Base-by-base conservation (phyloP, 371 early-diverging fungal genomes). In the Mortierella sp. region DNA sequence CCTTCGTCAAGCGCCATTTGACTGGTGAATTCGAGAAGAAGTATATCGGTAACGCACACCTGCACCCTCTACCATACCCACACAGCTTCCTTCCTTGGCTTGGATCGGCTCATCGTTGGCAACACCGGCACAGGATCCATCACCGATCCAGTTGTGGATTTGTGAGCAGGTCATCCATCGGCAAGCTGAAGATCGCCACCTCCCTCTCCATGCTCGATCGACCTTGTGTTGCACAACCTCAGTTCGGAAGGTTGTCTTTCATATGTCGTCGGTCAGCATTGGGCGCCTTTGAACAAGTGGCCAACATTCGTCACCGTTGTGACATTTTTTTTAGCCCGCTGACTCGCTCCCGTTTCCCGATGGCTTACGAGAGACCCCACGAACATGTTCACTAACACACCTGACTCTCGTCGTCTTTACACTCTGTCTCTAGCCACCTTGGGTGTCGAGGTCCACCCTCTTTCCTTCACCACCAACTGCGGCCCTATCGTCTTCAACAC, bases 11-110 rank as follows among this genome's bases (percentile, higher is more conserved):
- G 90, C 98, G 99, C 80, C 98, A 99, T 81, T 90, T 97, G 85
- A 96, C 98, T 72, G 99, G 99, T 79, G 99, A 97, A 87, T 99
- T 99, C 81, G 99, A 98, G 85, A 98, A 98, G 94, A 96, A 95
- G 85, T 99, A 99, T 84, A 91, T 98, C 72, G 98, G 98, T 97
- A 91, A 78, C 90, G 83, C 68, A 47, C 27, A 31, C 29, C 29
- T 34, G 39, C 27, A 27, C 34, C 34, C 4, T 8, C 28, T 21
- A 25, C 5, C 40, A 45, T 24, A 2, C 57, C 52, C 14, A n/a
- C n/a, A n/a, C n/a, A n/a, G 22, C 40, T 22, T 21, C 14, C 4
- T 54, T 24, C 29, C 19, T 9, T 16, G 16, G 14, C 17, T 55
- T 55, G 24, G 48, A 37, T 34, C 57, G 57, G 29, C 31, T 27